Evolutionary conservation across 495 filamentous ascomycete genomes (phyloP), one percentile per base, ranked within the genome.

Genomic region (Aspergillus indologenus): DNA sequence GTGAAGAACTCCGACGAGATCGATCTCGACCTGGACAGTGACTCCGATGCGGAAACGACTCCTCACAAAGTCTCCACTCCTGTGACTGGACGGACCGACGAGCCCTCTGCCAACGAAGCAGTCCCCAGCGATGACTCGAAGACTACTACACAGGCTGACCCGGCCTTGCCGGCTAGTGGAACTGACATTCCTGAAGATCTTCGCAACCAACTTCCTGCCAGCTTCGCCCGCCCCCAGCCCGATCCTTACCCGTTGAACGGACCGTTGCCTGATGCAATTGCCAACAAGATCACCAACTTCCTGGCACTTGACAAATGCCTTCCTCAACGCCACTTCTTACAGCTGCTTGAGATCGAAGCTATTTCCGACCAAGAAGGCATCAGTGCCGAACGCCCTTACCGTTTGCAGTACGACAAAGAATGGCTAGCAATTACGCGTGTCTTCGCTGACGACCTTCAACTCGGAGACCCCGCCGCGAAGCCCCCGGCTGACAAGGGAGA

Each of bases 361-460:
- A 53, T 79, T 21, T 69, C 66, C 0, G 59, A 73, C 4, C 54
- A 69, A 12, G 49, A 59, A 14, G 51, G 58, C 2, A 55, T 59
- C 17, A 56, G 64, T 5, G 21, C n/a, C 5, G 42, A 66, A 23
- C 59, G 75, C 17, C 75, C 73, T 1, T 66, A 74, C 48, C 68
- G 70, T 6, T 83, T 98, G 4, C 71, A 84, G 31, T 97, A 98
- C 69, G 94, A 98, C 70, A 85, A 86, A 26, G 94, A 98, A 75
- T 98, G 92, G 92, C 84, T 98, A 3, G 87, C 94, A 8, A 96
- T 98, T 61, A 90, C 87, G 1, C 90, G 92, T 15, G 86, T 86
- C 1, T 92, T 96, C 65, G 84, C 87, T 23, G 58, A 77, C 0
- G 75, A 83, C 34, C 74, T 91, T 3, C 65, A 70, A 5, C 73